A percentile compares a stretch with the other conserved stretches of the same genome.
These are phyloP conservation scores for Arthrobotrys conoides DNA, from an alignment of 2,329 filamentous ascomycete genomes.

Conservation along the genomic window DNA sequence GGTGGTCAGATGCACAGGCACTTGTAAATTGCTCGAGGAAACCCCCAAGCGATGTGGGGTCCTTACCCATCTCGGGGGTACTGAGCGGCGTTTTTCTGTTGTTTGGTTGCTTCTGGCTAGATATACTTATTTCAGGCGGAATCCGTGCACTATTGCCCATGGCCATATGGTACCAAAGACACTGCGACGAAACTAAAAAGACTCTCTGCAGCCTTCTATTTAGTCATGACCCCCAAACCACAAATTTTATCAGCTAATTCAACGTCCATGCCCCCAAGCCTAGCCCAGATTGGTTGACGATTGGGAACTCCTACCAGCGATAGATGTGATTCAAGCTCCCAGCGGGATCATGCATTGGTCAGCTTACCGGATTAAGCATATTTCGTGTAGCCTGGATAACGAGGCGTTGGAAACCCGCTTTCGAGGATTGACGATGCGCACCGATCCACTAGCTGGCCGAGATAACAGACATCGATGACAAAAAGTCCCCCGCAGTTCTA, in stretches of 20 bases:
- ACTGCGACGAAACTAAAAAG: slow-evolving; percentile 18
- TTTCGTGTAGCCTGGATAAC: background rate
- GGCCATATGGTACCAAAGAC: background rate
- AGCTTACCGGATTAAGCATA: slow-evolving; percentile 17
- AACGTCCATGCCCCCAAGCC: slow-evolving; percentile 6
- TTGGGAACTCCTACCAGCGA: background rate
- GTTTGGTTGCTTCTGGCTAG: slow-evolving; percentile 1
- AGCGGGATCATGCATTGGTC: slow-evolving; percentile 16
- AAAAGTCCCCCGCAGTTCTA: background rate
- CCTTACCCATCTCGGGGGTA: background rate
- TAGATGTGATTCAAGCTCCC: background rate
- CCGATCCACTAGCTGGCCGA: background rate
- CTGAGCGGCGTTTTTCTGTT: slow-evolving; percentile 12
- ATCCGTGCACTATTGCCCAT: background rate
- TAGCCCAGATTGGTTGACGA: background rate
- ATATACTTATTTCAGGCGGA: slow-evolving; percentile 17
- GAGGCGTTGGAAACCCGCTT: background rate
- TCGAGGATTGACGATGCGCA: background rate
- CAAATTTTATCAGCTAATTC: slow-evolving; percentile 8
- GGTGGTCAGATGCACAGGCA: slow-evolving; percentile 16
- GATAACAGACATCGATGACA: background rate
- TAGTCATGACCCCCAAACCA: slow-evolving; percentile 2
- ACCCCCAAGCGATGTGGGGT: background rate
- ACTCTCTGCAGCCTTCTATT: slow-evolving; percentile 24
- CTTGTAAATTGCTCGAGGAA: background rate